Percentiles rank a stretch among this genome's conserved stretches.
These are phyloP conservation scores for Wallacemonas sp. DNA, from an alignment of 208 protist genomes.

Conservation along the genomic window DNA sequence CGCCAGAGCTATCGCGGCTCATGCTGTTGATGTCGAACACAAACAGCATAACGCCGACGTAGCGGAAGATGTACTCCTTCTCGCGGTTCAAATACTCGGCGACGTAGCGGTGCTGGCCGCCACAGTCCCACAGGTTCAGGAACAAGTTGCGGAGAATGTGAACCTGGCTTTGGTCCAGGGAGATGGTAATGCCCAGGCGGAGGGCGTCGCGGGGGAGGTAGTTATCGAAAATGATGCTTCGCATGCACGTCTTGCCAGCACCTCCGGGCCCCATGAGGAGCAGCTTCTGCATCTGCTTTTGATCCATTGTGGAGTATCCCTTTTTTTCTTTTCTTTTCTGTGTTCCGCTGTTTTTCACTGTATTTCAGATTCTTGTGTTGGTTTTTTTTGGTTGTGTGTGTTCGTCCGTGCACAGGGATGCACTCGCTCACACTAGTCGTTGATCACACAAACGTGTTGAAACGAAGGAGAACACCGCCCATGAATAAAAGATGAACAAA, in stretches of 20 bases:
- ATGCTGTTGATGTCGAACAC: conserved; percentile 98
- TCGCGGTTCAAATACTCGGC: conserved; percentile 97
- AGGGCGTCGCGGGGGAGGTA: conserved; percentile 96
- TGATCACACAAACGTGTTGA: too few species aligned
- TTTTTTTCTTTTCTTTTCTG: too few species aligned
- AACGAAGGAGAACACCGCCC: too few species aligned
- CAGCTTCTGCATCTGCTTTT: conserved; percentile 92
- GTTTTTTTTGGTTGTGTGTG: too few species aligned
- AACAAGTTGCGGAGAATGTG: conserved; percentile 98
- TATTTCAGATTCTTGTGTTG: too few species aligned
- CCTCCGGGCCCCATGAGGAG: conserved; percentile 96
- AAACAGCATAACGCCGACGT: conserved; percentile 99
- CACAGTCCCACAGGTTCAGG: conserved; percentile 99
- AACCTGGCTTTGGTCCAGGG: conserved; percentile 98
- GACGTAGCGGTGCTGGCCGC: conserved; percentile 98
- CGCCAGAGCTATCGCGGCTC: conserved; percentile 53
- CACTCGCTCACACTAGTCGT: too few species aligned
- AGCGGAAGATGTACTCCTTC: conserved; percentile 98
- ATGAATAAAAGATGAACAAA: too few species aligned
- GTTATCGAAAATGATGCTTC: conserved; percentile 99
- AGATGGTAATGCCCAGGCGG: conserved; percentile 94
- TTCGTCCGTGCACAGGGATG: too few species aligned
- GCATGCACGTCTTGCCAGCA: conserved; percentile 98
- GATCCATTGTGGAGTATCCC: too few species aligned
- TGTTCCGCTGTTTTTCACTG: too few species aligned